Evolutionary conservation across 208 protist genomes (phyloP).

Genomic region (Herpetomonas muscarum): DNA sequence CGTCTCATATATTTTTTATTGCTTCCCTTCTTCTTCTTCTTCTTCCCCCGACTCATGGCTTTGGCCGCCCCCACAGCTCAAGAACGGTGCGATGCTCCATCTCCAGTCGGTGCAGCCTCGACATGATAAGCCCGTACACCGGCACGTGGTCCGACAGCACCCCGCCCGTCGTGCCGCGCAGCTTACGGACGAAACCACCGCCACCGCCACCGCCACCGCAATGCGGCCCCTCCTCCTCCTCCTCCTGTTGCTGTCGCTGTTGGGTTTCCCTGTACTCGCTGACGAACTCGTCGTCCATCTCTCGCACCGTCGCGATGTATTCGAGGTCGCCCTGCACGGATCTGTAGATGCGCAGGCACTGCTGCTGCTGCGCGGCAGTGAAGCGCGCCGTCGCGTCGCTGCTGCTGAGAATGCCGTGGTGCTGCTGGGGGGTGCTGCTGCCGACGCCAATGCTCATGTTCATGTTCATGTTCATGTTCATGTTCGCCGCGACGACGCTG

Average conservation of each 20-base stretch:
- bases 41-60: too few species aligned
- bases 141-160: conserved; percentile 64
- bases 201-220: too few species aligned
- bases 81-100: conserved; percentile 76
- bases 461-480: too few species aligned
- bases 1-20: too few species aligned
- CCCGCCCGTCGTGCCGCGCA: neutral
- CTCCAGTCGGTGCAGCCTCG: conserved; percentile 65
- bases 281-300: conserved; percentile 44
- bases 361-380: conserved; percentile 12
- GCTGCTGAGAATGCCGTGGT: too few species aligned
- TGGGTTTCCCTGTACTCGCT: neutral
- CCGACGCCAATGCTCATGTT: too few species aligned
- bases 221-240: too few species aligned
- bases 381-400: conserved; percentile 6
- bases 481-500: too few species aligned
- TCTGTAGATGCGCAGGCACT: conserved; percentile 20
- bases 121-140: conserved; percentile 68
- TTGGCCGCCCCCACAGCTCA: conserved; percentile 64
- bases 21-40: too few species aligned
- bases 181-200: neutral
- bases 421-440: too few species aligned
- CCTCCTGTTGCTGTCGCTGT: neutral
- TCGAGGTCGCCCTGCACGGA: conserved; percentile 39
- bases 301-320: conserved; percentile 45